These are phyloP conservation scores for Naematelia encephala DNA, from an alignment of 768 basidiomycete genomes.

Conservation along the genomic window DNA sequence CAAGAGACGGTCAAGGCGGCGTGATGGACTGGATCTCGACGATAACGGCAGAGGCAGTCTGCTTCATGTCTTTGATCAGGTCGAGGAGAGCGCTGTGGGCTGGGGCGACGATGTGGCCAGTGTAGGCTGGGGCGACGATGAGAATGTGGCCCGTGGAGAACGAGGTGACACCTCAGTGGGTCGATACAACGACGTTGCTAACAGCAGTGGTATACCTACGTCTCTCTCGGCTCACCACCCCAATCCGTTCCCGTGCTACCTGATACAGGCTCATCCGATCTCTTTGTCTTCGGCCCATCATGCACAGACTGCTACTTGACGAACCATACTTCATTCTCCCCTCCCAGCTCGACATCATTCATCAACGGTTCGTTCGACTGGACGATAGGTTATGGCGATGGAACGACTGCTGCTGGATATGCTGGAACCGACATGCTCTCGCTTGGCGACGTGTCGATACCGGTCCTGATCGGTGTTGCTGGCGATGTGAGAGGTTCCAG, in stretches of 20 bases:
- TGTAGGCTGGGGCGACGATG: slow-evolving; percentile 20
- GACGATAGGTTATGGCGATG: slow-evolving; percentile 22
- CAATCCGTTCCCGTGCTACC: slow-evolving; percentile 26
- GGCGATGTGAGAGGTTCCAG: slow-evolving; percentile 6
- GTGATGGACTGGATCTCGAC: too few relatives aligned
- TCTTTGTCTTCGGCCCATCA: slow-evolving; percentile 19
- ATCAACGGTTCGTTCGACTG: slow-evolving; percentile 11
- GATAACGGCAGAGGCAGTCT: too few relatives aligned
- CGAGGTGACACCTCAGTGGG: slow-evolving; percentile 25
- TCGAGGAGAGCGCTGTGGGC: background rate
- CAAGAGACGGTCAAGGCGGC: slow-evolving; percentile 11
- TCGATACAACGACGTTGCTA: background rate
- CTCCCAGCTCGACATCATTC: slow-evolving; percentile 11
- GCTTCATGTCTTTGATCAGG: too few relatives aligned
- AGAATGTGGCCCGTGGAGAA: slow-evolving; percentile 21
- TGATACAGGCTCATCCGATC: slow-evolving; percentile 28
- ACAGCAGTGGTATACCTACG: slow-evolving; percentile 27
- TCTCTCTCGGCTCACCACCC: slow-evolving; percentile 25
- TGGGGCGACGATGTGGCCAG: background rate
- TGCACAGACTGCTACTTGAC: slow-evolving; percentile 14
- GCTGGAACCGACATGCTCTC: slow-evolving; percentile 9
- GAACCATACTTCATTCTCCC: slow-evolving; percentile 14
- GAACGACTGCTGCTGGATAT: slow-evolving; percentile 21
- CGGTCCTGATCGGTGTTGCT: slow-evolving; percentile 14
- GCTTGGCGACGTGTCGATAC: slow-evolving; percentile 1